Evolutionary conservation across 805 yeast genomes (phyloP).

Genomic region (Zygotorulaspora sp.): DNA sequence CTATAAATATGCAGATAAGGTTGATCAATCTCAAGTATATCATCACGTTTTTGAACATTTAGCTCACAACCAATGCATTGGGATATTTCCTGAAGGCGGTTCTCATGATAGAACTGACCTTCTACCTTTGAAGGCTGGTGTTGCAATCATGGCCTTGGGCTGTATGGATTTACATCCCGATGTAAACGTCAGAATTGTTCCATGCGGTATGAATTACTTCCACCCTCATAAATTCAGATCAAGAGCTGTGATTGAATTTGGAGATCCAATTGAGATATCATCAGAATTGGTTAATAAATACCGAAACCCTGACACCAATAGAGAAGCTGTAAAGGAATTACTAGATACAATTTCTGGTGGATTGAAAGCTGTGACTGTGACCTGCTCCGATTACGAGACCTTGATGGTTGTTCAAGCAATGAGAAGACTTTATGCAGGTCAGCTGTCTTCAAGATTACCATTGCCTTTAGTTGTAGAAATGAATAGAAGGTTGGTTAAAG

Average conservation of each 20-base stretch:
- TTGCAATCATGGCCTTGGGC: constrained; percentile 96
- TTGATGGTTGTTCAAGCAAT: constrained; percentile 88
- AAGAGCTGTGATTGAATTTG: constrained; percentile 92
- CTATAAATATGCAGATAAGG: constrained; percentile 72
- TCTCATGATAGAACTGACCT: constrained; percentile 92
- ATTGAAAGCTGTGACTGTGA: constrained; percentile 78
- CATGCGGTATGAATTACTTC: constrained; percentile 97
- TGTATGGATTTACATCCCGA: constrained; percentile 76
- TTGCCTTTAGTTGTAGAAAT: constrained; percentile 82
- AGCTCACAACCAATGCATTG: constrained; percentile 74
- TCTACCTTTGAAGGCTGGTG: constrained; percentile 93
- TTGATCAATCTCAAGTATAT: constrained; percentile 83
- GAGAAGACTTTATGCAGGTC: constrained; percentile 78
- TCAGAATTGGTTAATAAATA: constrained; percentile 61
- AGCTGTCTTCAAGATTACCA: constrained; percentile 66
- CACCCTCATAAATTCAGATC: constrained; percentile 94
- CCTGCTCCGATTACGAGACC: constrained; percentile 85
- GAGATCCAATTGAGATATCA: constrained; percentile 72
- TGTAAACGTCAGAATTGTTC: constrained; percentile 80
- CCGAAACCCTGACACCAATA: constrained; percentile 55
- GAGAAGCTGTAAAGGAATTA: constrained; percentile 67
- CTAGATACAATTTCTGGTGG: constrained; percentile 69
- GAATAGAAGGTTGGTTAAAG: constrained; percentile 80
- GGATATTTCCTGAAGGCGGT: constrained; percentile 98
- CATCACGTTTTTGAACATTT: constrained; percentile 80